Conservation (phyloP, 805 yeast species). For the Metschnikowia dekortorum region DNA sequence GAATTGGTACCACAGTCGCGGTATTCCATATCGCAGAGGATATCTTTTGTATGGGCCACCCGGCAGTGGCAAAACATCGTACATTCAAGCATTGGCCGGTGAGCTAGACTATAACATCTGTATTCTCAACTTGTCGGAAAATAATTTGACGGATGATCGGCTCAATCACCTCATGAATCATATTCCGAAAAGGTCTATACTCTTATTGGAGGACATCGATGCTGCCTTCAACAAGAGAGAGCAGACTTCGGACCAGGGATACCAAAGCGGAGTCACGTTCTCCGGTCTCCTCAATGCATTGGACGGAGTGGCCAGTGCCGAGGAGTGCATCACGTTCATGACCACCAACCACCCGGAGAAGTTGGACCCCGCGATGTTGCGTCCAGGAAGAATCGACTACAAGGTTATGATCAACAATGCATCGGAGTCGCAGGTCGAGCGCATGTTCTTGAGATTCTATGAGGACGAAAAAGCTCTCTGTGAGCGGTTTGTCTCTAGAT, state of each 20-base stretch:
- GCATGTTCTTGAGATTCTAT: constrained; percentile 88
- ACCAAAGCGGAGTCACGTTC: constrained; percentile 84
- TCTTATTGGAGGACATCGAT: constrained; percentile 88
- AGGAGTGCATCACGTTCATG: constrained; percentile 95
- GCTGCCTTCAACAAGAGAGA: constrained; percentile 88
- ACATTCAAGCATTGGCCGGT: constrained; percentile 95
- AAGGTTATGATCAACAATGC: constrained; percentile 84
- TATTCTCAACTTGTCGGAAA: constrained; percentile 84
- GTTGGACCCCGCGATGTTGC: constrained; percentile 84
- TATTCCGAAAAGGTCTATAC: constrained; percentile 82
- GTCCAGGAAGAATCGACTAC: constrained; percentile 93
- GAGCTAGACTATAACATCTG: constrained; percentile 94
- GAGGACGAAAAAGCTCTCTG: constrained; percentile 53
- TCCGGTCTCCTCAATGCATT: constrained; percentile 90
- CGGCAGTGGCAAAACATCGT: constrained; percentile 94
- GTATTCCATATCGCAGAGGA: constrained; percentile 97
- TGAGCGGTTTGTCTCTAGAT: constrained; percentile 46
- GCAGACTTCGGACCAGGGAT: constrained; percentile 74
- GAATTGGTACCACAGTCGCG: constrained; percentile 90
- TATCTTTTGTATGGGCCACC: constrained; percentile 95
- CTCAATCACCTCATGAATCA: constrained; percentile 94
- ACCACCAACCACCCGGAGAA: constrained; percentile 96
- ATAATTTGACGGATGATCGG: constrained; percentile 89
- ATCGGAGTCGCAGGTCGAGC: constrained; percentile 67
- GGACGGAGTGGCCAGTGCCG: constrained; percentile 97